Conservation (phyloP, 2,329 filamentous ascomycete species). For the Mollisiaceae sp. region DNA sequence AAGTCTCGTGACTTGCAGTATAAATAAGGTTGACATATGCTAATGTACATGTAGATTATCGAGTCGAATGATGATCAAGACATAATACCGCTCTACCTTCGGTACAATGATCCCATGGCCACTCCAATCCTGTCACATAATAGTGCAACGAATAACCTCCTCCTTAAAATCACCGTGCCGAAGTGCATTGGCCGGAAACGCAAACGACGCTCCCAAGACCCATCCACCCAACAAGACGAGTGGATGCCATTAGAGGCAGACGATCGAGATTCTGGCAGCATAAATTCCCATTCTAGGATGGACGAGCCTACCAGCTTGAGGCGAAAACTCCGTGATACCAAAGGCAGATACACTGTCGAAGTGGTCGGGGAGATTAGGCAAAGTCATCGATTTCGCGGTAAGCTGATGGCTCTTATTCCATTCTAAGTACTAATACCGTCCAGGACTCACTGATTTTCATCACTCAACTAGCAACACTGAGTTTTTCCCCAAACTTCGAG, state of each 20-base stretch:
- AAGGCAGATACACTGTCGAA: constrained; percentile 68
- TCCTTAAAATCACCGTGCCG: constrained; percentile 86
- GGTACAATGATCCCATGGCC: constrained; percentile 78
- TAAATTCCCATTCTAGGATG: constrained; percentile 50
- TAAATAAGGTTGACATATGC: background rate
- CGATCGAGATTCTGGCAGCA: constrained; percentile 36
- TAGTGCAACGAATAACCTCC: constrained; percentile 77
- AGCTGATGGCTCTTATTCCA: background rate
- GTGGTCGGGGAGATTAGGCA: constrained; percentile 75
- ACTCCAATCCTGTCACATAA: constrained; percentile 80
- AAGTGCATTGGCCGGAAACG: constrained; percentile 85
- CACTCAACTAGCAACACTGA: constrained; percentile 71
- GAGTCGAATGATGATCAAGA: constrained; percentile 51
- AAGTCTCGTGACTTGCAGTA: constrained; percentile 29
- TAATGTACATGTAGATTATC: constrained; percentile 47
- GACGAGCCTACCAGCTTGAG: constrained; percentile 62
- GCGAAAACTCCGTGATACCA: constrained; percentile 73
- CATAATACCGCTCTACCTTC: constrained; percentile 72
- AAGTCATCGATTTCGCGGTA: constrained; percentile 84
- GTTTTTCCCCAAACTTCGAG: constrained; percentile 73
- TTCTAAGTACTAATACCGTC: constrained; percentile 7
- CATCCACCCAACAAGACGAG: constrained; percentile 39
- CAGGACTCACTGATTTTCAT: constrained; percentile 82
- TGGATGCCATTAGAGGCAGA: background rate
- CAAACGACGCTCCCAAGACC: constrained; percentile 75